Evolutionary conservation across 2,329 filamentous ascomycete genomes (phyloP).

Genomic region (Neospermospora avenae): DNA sequence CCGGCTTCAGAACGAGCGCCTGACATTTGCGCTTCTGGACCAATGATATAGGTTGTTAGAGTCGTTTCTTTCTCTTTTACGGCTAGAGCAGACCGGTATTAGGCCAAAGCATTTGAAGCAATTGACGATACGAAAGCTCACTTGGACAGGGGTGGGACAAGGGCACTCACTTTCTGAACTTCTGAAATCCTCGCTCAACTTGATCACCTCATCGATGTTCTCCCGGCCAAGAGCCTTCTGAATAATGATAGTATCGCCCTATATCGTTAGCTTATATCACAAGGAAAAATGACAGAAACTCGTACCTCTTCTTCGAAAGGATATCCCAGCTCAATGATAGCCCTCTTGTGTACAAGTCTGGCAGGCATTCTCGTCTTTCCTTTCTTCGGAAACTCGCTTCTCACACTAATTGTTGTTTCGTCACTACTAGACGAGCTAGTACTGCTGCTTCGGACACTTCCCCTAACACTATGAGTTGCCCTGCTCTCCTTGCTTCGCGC

Average conservation of each 20-base stretch:
- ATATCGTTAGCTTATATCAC: slow-evolving; percentile 34
- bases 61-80: slow-evolving; percentile 17
- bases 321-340: slow-evolving; percentile 80
- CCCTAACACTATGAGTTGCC: slow-evolving; percentile 27
- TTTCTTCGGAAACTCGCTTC: slow-evolving; percentile 69
- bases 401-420: slow-evolving; percentile 46
- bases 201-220: slow-evolving; percentile 87
- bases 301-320: slow-evolving; percentile 82
- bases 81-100: slow-evolving; percentile 14
- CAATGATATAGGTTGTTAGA: slow-evolving; percentile 28
- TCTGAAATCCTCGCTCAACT: slow-evolving; percentile 74
- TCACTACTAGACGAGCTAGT: slow-evolving; percentile 43
- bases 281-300: not conserved
- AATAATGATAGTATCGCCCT: slow-evolving; percentile 80
- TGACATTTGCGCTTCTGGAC: slow-evolving; percentile 31
- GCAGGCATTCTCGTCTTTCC: slow-evolving; percentile 88
- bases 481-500: slow-evolving; percentile 28
- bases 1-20: slow-evolving; percentile 47
- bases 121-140: not conserved
- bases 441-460: slow-evolving; percentile 38
- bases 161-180: slow-evolving; percentile 44
- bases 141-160: not conserved
- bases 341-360: slow-evolving; percentile 74
- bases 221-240: slow-evolving; percentile 82
- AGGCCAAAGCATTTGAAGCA: slow-evolving; percentile 7